A percentile compares a stretch with the other conserved stretches of the same genome.
Conservation (phyloP, 2,329 filamentous ascomycete genomes). For the Penicillium fuscoglaucum region DNA sequence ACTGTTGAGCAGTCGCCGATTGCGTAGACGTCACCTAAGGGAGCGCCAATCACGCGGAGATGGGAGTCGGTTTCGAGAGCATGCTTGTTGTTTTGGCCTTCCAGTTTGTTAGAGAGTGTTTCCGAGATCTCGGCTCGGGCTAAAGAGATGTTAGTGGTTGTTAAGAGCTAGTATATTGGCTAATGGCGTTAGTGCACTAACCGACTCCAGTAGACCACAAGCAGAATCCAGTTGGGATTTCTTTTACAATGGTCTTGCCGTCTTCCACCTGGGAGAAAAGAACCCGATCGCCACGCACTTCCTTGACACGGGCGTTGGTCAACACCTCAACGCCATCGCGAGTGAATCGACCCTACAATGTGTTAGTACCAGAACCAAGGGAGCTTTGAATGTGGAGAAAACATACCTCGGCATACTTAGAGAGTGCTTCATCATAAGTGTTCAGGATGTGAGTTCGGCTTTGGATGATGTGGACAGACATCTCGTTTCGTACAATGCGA, state of each 20-base stretch:
- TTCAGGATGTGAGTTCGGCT: constrained; percentile 93
- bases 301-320: constrained; percentile 89
- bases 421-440: constrained; percentile 94
- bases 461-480: constrained; percentile 96
- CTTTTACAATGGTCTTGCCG: constrained; percentile 77
- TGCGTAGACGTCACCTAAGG: constrained; percentile 91
- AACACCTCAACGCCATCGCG: constrained; percentile 89
- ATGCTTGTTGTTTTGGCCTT: constrained; percentile 79
- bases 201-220: constrained; percentile 93
- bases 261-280: constrained; percentile 82
- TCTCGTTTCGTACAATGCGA: constrained; percentile 88
- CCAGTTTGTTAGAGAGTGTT: constrained; percentile 73
- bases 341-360: constrained; percentile 67
- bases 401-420: constrained; percentile 76
- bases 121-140: constrained; percentile 79
- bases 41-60: constrained; percentile 82
- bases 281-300: constrained; percentile 80
- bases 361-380: constrained; percentile 6
- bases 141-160: constrained; percentile 19
- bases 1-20: constrained; percentile 96
- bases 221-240: constrained; percentile 93
- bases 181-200: constrained; percentile 30
- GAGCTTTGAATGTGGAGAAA: background rate
- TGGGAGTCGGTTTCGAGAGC: constrained; percentile 94
- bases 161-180: background rate